Evolutionary conservation across 495 filamentous ascomycete species (phyloP).

Genomic region (Parachaetomium inaequale): DNA sequence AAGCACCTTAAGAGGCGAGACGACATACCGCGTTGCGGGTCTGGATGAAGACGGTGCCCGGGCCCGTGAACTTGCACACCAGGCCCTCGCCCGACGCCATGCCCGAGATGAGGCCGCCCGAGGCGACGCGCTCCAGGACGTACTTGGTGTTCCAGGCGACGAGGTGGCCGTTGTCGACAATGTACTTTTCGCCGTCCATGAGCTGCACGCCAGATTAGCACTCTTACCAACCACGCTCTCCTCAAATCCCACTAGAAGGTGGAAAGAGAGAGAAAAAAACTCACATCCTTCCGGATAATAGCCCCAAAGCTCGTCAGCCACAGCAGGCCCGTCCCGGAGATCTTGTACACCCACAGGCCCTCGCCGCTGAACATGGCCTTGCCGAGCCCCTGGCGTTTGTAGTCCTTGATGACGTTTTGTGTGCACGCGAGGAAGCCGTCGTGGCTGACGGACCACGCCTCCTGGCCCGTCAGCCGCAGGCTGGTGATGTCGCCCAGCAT

Average conservation of each 20-base stretch:
- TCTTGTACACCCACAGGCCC: constrained; percentile 86
- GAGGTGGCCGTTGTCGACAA: constrained; percentile 91
- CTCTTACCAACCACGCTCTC: too few relatives aligned
- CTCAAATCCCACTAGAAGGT: not conserved
- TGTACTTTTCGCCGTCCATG: constrained; percentile 73
- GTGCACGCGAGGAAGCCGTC: constrained; percentile 79
- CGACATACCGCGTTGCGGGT: constrained; percentile 73
- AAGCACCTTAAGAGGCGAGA: not conserved
- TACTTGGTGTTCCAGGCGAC: constrained; percentile 99
- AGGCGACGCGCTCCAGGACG: constrained; percentile 79
- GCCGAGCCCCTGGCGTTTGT: constrained; percentile 79
- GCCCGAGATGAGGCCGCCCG: constrained; percentile 80
- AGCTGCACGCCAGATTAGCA: constrained; percentile 48
- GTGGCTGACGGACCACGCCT: constrained; percentile 76
- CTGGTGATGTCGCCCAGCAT: constrained; percentile 83
- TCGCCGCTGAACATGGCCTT: constrained; percentile 95
- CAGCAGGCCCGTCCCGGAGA: constrained; percentile 70
- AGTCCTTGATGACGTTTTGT: constrained; percentile 73
- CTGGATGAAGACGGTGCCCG: constrained; percentile 90
- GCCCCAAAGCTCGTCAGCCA: constrained; percentile 93
- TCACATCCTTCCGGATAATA: constrained; percentile 91
- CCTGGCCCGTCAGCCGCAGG: constrained; percentile 63
- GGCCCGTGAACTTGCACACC: constrained; percentile 90
- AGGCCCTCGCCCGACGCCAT: constrained; percentile 78
- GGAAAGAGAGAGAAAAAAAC: constrained; percentile 30